phyloP scores from a whole-genome alignment of 2,329 filamentous ascomycete genomes.

The Clarireedia monteithiana region DNA sequence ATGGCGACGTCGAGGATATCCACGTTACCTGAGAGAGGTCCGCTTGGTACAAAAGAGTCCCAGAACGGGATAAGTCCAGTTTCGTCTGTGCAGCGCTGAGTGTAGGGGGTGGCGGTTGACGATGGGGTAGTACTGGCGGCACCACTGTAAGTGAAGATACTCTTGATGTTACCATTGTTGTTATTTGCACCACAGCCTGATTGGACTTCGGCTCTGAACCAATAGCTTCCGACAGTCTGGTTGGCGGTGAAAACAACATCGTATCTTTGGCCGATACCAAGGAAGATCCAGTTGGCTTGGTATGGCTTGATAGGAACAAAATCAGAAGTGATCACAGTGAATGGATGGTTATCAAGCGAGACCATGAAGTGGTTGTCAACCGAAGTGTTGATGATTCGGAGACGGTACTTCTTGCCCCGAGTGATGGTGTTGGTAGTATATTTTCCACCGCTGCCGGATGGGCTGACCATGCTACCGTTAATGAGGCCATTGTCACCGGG shows the following conservation, averaged over 20 bases:
- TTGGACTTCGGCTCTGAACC: conserved; percentile 36
- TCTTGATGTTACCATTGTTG: conserved; percentile 5
- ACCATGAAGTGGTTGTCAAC: conserved; percentile 36
- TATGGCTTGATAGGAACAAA: conserved; percentile 50
- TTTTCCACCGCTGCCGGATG: conserved; percentile 8
- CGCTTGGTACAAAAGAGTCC: conserved; percentile 7
- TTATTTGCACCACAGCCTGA: conserved; percentile 4
- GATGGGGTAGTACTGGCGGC: conserved; percentile 5
- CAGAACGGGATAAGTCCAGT: conserved; percentile 8
- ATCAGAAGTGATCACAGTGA: conserved; percentile 50
- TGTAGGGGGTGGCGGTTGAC: conserved; percentile 6
- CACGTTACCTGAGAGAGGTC: neutral
- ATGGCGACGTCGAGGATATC: conserved; percentile 4
- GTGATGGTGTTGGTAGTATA: conserved; percentile 9
- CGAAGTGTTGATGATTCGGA: conserved; percentile 40
- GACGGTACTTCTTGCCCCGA: conserved; percentile 32
- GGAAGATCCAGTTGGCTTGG: conserved; percentile 35
- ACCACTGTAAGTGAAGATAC: conserved; percentile 11
- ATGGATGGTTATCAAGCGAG: conserved; percentile 44
- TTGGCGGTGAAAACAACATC: conserved; percentile 37
- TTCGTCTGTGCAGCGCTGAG: conserved; percentile 5
- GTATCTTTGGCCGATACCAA: conserved; percentile 38
- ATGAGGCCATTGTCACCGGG: conserved; percentile 38
- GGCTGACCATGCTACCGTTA: conserved; percentile 32
- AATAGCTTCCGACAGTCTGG: conserved; percentile 39